Conservation (phyloP, 768 basidiomycete species). For the Phanerodontia chrysosporium region DNA sequence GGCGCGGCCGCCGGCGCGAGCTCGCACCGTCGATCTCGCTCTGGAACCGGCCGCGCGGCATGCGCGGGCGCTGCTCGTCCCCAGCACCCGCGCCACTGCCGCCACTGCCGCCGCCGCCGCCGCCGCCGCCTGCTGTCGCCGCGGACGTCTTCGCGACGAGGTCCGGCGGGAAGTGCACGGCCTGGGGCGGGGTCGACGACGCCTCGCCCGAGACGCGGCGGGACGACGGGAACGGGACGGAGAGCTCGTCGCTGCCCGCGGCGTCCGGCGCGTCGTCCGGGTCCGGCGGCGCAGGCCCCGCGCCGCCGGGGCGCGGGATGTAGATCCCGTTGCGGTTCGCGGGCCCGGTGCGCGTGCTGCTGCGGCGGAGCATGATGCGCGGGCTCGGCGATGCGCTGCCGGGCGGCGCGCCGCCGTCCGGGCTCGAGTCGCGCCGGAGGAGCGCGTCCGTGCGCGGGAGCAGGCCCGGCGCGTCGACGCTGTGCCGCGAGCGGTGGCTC, state of each 20-base stretch:
- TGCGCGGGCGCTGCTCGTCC: conserved; percentile 34
- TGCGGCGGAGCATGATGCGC: conserved; percentile 50
- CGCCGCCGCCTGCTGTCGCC: too few relatives aligned
- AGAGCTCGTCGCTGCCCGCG: conserved; percentile 28
- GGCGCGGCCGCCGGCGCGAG: conserved; percentile 48
- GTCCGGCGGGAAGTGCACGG: conserved; percentile 18
- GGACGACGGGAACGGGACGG: conserved; percentile 64
- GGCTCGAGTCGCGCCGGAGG: conserved; percentile 50
- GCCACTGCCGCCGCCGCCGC: too few relatives aligned
- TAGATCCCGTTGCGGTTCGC: conserved; percentile 42
- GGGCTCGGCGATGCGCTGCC: conserved; percentile 31
- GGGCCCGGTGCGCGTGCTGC: conserved; percentile 45
- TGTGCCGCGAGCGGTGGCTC: conserved; percentile 60
- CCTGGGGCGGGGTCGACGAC: conserved; percentile 33
- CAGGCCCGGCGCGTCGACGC: conserved; percentile 45
- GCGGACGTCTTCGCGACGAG: conserved; percentile 16
- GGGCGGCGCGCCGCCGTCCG: conserved; percentile 49
- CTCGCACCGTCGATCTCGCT: conserved; percentile 65
- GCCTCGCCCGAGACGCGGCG: conserved; percentile 44
- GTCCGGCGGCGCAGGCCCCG: conserved; percentile 19
- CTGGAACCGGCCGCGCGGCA: conserved; percentile 63
- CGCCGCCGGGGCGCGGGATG: conserved; percentile 33
- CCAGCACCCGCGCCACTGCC: too few relatives aligned
- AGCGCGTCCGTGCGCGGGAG: conserved; percentile 30
- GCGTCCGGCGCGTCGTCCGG: conserved; percentile 27